Evolutionary conservation across 1,139 yeast species (phyloP), one percentile per base, ranked within the genome.

Genomic region (Yamadazyma diospyri): DNA sequence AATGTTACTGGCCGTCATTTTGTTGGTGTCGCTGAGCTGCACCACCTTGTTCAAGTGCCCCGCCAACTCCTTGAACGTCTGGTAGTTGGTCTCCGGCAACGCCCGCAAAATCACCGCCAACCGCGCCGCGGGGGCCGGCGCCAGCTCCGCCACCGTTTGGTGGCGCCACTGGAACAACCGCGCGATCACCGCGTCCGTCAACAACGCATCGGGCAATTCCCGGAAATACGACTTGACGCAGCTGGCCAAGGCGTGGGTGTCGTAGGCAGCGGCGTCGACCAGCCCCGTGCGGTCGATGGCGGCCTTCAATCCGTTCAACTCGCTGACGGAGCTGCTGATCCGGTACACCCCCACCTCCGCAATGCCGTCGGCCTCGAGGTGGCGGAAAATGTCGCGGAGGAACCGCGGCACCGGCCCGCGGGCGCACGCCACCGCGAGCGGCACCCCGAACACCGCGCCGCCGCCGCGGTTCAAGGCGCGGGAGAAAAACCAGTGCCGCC

Each of bases 321-420:
- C 86, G 29, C 86, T 84, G 28, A 87, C 64, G 0, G 97, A 86
- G 0, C 97, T 94, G 39, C 95, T 86, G 41, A 89, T 85, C 55
- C 98, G 78, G 56, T 92, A 92, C 14, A 92, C 67, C 15, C 98
- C 98, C 39, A 87, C 86, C 53, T 89, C 97, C 42, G 85, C 86
- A 23, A 92, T 57, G 1, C 97, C 97, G 35, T 89, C 77, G 18
- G 67, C 59, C 53, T 92, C 97, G 42, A 92, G 81, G 47, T 82
- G 94, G 29, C 68, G 68, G 45, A 88, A 69, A 19, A 92, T 61
- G 34, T 70, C 67, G 21, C 72, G 75, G 37, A 88, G 78, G 25
- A 89, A 76, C 11, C 55, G 60, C 1, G 98, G 98, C 19, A 79
- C 64, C 10, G 72, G 64, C 45, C 87, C 95, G 33, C 96, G 69